Evolutionary conservation across 2,329 filamentous ascomycete species (phyloP), one percentile per base, ranked within the genome.

Genomic region (Mycosphaerelloides madeirae): DNA sequence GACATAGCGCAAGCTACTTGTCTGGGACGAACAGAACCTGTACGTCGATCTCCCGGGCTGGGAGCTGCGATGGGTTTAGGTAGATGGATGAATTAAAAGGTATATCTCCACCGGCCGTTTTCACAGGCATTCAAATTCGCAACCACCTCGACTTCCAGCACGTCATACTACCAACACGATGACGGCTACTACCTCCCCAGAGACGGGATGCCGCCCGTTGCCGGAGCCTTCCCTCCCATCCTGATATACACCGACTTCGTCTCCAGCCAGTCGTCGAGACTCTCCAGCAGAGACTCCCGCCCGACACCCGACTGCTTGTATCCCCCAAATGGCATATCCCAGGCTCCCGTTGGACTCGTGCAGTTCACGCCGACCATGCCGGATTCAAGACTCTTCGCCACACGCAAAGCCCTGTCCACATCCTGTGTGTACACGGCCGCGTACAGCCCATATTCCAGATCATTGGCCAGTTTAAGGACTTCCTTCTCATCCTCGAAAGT

Each of bases 291-390:
- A 25, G 43, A 40, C 29, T 49, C 47, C 18, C 47, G 22, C 12
- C 47, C 47, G 6, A 38, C 19, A 2, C 65, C 65, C 14, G 56
- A 61, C 8, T 55, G 52, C 45, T 69, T 69, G 49, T 63, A 66
- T 1, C 67, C 67, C 32, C 67, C 67, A 52, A 68, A 69, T 1
- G 66, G 65, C 57, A 67, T 64, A 42, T 67, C 65, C 3, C 44
- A 46, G 6, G 42, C 57, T 2, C 41, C 51, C 4, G 54, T 56
- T 59, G 49, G 63, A 62, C 61, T 31, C 53, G 65, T 67, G 49
- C 65, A 66, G 19, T 69, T 69, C 9, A 69, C 58, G 6, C 61
- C 65, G 0, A 69, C 60, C 12, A 58, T 65, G 13, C 67, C 67
- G 28, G 64, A 55, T 47, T 70, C 65, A 12, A 70, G 54, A 1